phyloP scores from a whole-genome alignment of 2,329 filamentous ascomycete species.

The Trichophyton verrucosum region DNA sequence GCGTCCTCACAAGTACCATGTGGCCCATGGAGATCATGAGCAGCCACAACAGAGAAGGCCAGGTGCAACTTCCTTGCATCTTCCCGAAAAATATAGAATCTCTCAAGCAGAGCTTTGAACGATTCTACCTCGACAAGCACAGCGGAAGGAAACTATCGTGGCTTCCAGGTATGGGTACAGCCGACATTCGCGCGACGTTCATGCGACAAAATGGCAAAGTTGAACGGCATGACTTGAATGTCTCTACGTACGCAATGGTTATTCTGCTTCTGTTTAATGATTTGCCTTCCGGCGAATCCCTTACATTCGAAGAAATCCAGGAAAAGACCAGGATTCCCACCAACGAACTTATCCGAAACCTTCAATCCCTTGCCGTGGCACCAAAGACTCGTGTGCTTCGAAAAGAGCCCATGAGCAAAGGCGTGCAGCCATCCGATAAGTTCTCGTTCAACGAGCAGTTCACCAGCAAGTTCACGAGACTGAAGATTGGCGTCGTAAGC shows the following conservation, averaged over 20 bases:
- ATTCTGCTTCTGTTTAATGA: constrained; percentile 85
- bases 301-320: constrained; percentile 67
- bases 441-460: constrained; percentile 79
- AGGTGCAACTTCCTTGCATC: constrained; percentile 41
- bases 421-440: constrained; percentile 60
- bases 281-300: constrained; percentile 38
- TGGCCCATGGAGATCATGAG: constrained; percentile 90
- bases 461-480: constrained; percentile 67
- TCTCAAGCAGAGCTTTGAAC: constrained; percentile 72
- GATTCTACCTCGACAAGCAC: constrained; percentile 77
- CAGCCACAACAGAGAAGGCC: constrained; percentile 39
- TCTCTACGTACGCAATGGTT: constrained; percentile 85
- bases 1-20: constrained; percentile 80
- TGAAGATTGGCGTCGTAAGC: constrained; percentile 77
- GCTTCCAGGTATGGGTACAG: constrained; percentile 64
- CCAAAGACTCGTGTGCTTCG: constrained; percentile 69
- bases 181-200: constrained; percentile 75
- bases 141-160: constrained; percentile 82
- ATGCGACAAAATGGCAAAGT: constrained; percentile 57
- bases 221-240: constrained; percentile 75
- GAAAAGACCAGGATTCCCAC: constrained; percentile 65
- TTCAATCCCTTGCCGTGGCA: constrained; percentile 71
- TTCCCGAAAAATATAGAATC: constrained; percentile 63
- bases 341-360: constrained; percentile 59
- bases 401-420: constrained; percentile 70